A percentile compares a stretch with the other conserved stretches of the same genome.
These are phyloP conservation scores for Austroboletus rostrupii DNA, from an alignment of 1,284 basidiomycete species.

Conservation along the genomic window DNA sequence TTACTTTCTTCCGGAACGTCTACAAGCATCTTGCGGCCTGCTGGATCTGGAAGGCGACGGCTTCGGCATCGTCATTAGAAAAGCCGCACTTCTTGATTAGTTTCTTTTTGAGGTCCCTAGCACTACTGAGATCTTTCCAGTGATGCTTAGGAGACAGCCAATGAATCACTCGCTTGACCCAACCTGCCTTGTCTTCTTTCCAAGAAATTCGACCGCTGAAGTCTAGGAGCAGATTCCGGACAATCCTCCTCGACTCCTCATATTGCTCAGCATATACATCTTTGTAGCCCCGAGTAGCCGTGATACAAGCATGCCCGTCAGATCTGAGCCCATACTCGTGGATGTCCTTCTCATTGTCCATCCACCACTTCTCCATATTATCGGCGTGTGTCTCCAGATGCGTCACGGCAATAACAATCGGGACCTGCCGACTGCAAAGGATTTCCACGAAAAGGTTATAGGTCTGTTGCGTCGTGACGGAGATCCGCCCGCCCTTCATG, in stretches of 20 bases:
- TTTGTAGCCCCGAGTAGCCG: conserved; percentile 24
- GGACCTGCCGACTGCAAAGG: conserved; percentile 29
- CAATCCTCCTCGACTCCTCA: conserved; percentile 12
- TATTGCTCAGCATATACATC: conserved; percentile 23
- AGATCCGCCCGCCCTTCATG: conserved; percentile 35
- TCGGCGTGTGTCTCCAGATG: conserved; percentile 32
- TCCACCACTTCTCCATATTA: conserved; percentile 32
- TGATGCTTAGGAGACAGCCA: conserved; percentile 17
- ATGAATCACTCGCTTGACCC: conserved; percentile 24
- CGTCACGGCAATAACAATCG: conserved; percentile 35
- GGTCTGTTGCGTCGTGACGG: conserved; percentile 27
- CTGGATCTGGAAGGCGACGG: conserved; percentile 20
- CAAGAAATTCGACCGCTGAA: conserved; percentile 15
- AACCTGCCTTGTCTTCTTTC: conserved; percentile 26
- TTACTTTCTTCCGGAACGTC: conserved; percentile 13
- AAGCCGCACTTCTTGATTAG: conserved; percentile 25
- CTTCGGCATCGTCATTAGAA: conserved; percentile 19
- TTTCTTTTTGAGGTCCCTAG: conserved; percentile 18
- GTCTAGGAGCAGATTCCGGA: conserved; percentile 21
- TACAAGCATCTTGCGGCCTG: conserved; percentile 4
- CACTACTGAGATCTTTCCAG: conserved; percentile 6
- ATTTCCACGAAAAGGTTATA: conserved; percentile 30
- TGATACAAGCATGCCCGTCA: conserved; percentile 28
- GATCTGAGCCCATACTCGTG: conserved; percentile 22
- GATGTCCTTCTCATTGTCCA: conserved; percentile 21